Evolutionary conservation across 768 basidiomycete species (phyloP).

Genomic region (Paxillus involutus): DNA sequence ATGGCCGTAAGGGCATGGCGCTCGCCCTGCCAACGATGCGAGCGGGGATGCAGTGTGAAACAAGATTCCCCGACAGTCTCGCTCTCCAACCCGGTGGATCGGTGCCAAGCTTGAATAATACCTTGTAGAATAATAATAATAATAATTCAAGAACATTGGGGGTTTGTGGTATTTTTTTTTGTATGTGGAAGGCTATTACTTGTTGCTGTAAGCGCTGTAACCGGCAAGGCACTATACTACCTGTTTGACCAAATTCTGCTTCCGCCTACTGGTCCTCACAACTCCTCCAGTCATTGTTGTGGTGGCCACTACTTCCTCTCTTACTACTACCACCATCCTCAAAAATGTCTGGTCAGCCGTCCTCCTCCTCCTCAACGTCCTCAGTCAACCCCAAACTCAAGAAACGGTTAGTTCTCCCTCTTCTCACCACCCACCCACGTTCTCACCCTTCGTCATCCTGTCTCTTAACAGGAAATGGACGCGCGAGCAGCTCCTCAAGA

Average conservation of each 20-base stretch:
- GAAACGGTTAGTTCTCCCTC: constrained; percentile 33
- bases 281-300: constrained; percentile 42
- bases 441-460: constrained; percentile 25
- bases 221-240: constrained; percentile 34
- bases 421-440: constrained; percentile 1
- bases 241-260: constrained; percentile 35
- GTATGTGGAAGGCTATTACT: constrained; percentile 11
- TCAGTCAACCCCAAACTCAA: constrained; percentile 23
- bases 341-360: constrained; percentile 29
- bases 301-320: constrained; percentile 39
- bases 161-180: constrained; percentile 8
- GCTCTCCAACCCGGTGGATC: no score
- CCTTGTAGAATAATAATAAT: not conserved
- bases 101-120: not conserved
- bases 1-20: not conserved
- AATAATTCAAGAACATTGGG: not conserved
- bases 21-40: not conserved
- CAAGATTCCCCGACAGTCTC: not conserved
- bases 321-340: constrained; percentile 36
- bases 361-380: constrained; percentile 23
- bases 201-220: constrained; percentile 31
- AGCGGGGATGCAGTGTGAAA: not conserved
- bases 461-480: constrained; percentile 31
- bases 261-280: constrained; percentile 31
- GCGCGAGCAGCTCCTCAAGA: constrained; percentile 39